Evolutionary conservation across 345 rosid genomes (phyloP).

Genomic region (Brassica carinata): DNA sequence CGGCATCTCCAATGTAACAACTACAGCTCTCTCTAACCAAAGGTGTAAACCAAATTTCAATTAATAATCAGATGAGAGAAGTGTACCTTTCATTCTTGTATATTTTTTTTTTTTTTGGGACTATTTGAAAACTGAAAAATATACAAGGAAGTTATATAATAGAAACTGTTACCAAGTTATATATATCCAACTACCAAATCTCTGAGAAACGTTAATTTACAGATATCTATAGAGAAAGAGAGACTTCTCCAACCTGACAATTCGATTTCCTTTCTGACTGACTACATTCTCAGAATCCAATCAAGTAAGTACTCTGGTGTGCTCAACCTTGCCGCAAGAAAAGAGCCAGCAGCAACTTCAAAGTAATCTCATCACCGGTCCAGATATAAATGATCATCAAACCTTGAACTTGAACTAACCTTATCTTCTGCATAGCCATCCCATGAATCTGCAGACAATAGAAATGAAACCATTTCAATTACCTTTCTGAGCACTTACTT

Average conservation of each 20-base stretch:
- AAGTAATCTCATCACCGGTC: conserved; percentile 7
- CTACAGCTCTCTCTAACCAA: not conserved
- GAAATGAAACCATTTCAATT: not conserved
- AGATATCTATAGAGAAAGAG: conserved; percentile 5
- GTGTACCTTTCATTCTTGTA: not conserved
- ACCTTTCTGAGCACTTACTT: not conserved
- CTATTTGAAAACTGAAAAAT: not conserved
- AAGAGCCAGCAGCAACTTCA: not conserved
- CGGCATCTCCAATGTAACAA: no score
- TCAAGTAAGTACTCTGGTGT: conserved; percentile 1
- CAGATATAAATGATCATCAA: not conserved
- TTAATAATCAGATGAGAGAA: not conserved
- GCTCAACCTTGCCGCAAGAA: conserved; percentile 9
- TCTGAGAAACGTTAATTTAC: conserved; percentile 23
- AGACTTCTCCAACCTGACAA: conserved; percentile 27
- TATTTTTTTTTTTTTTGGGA: no score
- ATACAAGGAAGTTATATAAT: not conserved
- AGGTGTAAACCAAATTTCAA: not conserved
- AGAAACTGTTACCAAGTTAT: conserved; percentile 19
- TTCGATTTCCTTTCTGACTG: conserved; percentile 12
- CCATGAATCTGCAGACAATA: conserved; percentile 4
- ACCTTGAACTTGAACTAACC: conserved; percentile 7
- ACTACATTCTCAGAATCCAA: conserved; percentile 17
- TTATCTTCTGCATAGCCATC: not conserved
- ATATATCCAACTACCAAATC: not conserved